phyloP scores from a whole-genome alignment of 495 filamentous ascomycete species.

The Penicillium verhagenii region DNA sequence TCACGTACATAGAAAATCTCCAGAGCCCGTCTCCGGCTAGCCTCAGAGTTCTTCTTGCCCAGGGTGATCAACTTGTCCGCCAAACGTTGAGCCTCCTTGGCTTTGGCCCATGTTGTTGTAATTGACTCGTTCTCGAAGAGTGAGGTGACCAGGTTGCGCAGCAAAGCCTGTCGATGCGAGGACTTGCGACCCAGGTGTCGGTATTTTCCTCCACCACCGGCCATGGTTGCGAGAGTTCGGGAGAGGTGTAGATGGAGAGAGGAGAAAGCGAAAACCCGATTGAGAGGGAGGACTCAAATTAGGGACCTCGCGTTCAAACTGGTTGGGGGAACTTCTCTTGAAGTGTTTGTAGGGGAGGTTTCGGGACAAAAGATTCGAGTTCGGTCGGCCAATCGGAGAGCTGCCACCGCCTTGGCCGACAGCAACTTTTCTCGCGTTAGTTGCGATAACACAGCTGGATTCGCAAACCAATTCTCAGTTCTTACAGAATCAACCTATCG shows the following conservation, averaged over 20 bases:
- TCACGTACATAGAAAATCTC: slow-evolving; percentile 78
- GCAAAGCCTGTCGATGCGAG: slow-evolving; percentile 84
- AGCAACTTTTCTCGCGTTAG: slow-evolving; percentile 5
- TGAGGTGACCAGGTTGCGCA: slow-evolving; percentile 95
- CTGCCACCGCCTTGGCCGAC: slow-evolving; percentile 31
- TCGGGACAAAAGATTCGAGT: slow-evolving; percentile 40
- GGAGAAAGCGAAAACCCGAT: neutral
- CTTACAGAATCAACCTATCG: neutral
- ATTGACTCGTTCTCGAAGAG: slow-evolving; percentile 91
- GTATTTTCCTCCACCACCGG: slow-evolving; percentile 79
- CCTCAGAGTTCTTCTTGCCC: slow-evolving; percentile 86
- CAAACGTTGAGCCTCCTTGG: slow-evolving; percentile 90
- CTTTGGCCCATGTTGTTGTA: slow-evolving; percentile 91
- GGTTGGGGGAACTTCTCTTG: neutral
- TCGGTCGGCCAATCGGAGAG: slow-evolving; percentile 44
- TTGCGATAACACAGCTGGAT: neutral
- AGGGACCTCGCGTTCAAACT: neutral
- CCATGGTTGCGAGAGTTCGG: slow-evolving; percentile 56
- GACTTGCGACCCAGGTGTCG: slow-evolving; percentile 81
- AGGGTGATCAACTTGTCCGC: slow-evolving; percentile 93
- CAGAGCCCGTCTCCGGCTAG: slow-evolving; percentile 62
- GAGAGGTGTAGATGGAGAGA: neutral
- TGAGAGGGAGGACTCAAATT: neutral
- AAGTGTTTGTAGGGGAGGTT: slow-evolving; percentile 15
- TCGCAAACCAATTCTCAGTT: neutral